Evolutionary conservation across 2,329 filamentous ascomycete species (phyloP).

Genomic region (Talaromyces albobiverticillius): DNA sequence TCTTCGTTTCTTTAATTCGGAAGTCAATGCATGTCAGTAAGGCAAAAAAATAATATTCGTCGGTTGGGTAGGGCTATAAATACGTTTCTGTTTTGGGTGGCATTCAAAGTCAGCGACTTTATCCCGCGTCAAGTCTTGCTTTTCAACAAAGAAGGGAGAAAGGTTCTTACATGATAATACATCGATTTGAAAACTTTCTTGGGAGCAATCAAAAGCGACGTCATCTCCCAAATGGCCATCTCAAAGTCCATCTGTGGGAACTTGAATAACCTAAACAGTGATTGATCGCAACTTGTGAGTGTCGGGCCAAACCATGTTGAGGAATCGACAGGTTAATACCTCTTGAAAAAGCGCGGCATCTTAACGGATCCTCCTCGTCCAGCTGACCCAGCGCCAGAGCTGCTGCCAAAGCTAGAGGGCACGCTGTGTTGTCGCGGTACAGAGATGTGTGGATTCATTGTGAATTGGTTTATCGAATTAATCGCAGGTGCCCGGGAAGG

Average conservation of each 20-base stretch:
- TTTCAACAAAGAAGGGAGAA: slow-evolving; percentile 4
- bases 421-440: slow-evolving; percentile 57
- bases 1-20: slow-evolving; percentile 58
- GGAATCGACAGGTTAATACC: slow-evolving; percentile 31
- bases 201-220: slow-evolving; percentile 63
- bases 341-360: slow-evolving; percentile 66
- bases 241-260: slow-evolving; percentile 74
- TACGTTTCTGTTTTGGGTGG: slow-evolving; percentile 14
- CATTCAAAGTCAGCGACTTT: not conserved
- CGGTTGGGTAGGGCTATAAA: not conserved
- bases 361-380: slow-evolving; percentile 53
- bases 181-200: slow-evolving; percentile 71
- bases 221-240: slow-evolving; percentile 72
- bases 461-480: not conserved
- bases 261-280: slow-evolving; percentile 56
- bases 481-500: not conserved
- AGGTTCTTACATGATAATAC: slow-evolving; percentile 62
- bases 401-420: slow-evolving; percentile 50
- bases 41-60: not conserved
- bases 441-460: slow-evolving; percentile 61
- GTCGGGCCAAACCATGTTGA: not conserved
- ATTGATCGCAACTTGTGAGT: slow-evolving; percentile 15
- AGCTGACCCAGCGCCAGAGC: slow-evolving; percentile 40
- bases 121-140: not conserved
- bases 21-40: slow-evolving; percentile 13